Evolutionary conservation across 2,329 filamentous ascomycete species (phyloP), one percentile per base, ranked within the genome.

Genomic region (Penicillium sp.): DNA sequence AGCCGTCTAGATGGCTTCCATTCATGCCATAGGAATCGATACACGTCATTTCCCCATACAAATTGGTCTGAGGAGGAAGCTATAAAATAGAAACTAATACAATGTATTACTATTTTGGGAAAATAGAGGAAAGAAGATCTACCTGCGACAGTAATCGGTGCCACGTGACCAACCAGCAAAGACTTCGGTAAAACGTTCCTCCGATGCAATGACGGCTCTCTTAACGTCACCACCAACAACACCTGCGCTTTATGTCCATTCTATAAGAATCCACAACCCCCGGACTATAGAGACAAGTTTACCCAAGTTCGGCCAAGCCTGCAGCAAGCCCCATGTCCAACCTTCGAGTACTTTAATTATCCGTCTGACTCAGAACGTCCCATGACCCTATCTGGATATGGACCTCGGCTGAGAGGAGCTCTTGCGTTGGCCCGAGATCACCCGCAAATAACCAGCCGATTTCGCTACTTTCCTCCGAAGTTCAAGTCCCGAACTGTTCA

Each of bases 331-430:
- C 38, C 20, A 35, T 10, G 38, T 45, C 9, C 11, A 45, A 45
- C 16, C 11, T 20, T 51, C 11, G 14, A 31, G 24, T 40, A 55
- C 22, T 51, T 45, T 52, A 29, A 34, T 26, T 20, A 7, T 34
- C 20, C 53, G 42, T 49, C 56, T 61, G 60, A 64, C 50, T 56
- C 55, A 54, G 47, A 34, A 45, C 20, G 48, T 56, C 51, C 57
- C 59, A 57, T 61, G 60, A 60, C 56, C 57, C 43, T 38, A 26
- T 46, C 14, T 34, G 24, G 5, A 14, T 9, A 32, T 53, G 61
- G 60, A 63, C 64, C 64, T 66, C 64, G 62, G 64, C 59, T 64
- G 64, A 60, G 61, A 32, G 61, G 62, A 62, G 56, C 48, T 44
- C 38, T 38, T 24, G 43, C 31, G 59, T 34, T 55, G 48, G 57